Conservation (phyloP, 2,329 filamentous ascomycete species). For the Aspergillus bombycis region DNA sequence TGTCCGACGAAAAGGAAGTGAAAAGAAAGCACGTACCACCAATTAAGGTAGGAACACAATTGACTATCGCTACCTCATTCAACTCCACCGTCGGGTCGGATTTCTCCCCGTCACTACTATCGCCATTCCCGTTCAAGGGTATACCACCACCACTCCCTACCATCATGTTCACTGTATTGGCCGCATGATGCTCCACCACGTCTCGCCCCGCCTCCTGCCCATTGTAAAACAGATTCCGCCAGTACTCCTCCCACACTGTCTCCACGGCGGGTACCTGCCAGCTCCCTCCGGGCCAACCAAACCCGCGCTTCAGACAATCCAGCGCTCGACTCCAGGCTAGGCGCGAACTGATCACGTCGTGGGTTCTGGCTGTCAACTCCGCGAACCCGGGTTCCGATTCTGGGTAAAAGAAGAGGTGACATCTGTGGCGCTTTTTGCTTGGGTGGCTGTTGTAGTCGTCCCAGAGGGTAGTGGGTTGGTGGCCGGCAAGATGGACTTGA, state of each 20-base stretch:
- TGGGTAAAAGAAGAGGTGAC: slow-evolving; percentile 55
- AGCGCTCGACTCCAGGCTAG: slow-evolving; percentile 69
- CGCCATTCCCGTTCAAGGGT: slow-evolving; percentile 11
- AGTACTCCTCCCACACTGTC: slow-evolving; percentile 44
- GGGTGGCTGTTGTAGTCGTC: slow-evolving; percentile 29
- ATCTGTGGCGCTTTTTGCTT: slow-evolving; percentile 34
- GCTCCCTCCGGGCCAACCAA: slow-evolving; percentile 44
- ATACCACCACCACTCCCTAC: slow-evolving; percentile 8
- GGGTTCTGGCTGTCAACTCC: slow-evolving; percentile 65
- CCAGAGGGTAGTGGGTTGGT: slow-evolving; percentile 42
- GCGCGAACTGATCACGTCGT: slow-evolving; percentile 62
- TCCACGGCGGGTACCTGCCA: slow-evolving; percentile 41
- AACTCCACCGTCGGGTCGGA: slow-evolving; percentile 11
- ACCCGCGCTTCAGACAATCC: slow-evolving; percentile 60
- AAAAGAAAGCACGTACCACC: slow-evolving; percentile 33
- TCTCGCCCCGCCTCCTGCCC: slow-evolving; percentile 21
- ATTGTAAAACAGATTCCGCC: slow-evolving; percentile 25
- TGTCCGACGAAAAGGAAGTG: too few species aligned
- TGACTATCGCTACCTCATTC: slow-evolving; percentile 31
- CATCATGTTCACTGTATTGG: slow-evolving; percentile 25
- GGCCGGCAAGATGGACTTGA: slow-evolving; percentile 59
- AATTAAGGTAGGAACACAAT: slow-evolving; percentile 40
- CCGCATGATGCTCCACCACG: slow-evolving; percentile 22
- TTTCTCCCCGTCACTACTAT: background rate
- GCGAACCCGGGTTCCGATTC: slow-evolving; percentile 65